Base-by-base conservation (phyloP, 305 asterid genomes). In the Nicotiana rustica region DNA sequence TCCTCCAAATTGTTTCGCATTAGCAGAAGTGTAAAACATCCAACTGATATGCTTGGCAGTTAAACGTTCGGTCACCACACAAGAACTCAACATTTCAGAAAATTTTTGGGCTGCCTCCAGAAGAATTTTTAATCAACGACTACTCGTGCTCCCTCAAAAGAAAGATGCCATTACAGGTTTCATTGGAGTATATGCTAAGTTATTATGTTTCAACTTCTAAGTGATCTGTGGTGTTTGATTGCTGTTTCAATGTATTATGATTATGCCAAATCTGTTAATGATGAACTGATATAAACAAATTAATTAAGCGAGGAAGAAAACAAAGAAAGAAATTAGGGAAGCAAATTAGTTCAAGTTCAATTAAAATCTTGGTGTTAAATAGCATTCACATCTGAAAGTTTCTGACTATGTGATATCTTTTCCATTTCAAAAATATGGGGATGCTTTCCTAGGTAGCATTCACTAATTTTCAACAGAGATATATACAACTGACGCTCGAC, bases 121-220 rank as follows among this genome's bases (percentile, higher is more conserved):
- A 95, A 84, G 99, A 95, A 81, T 95, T 94, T 86, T 97, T 95
- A 82, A 88, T 95, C 85, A 92, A 90, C 35, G 98, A 95, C 88
- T 95, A 88, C 85, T 88, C 98, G 6, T 95, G 99, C 88, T 95
- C 98, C 64, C 86, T 95, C 55, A 95, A 85, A 87, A 90, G 98
- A 82, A 95, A 90, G 88, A 84, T 95, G 94, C 99, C 99, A 0
- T 86, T 93, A 59, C 99, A 93, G 98, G 99, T 95, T 84, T 56
- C 56, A 13, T 10, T 5, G 17, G 31, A 29, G 65, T 36, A 57
- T 75, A 38, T 13, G 62, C 68, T 67, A n/a, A 12, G 29, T 62
- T 82, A 10, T 59, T 67, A 25, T 10, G 44, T 49, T 49, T 75
- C 29, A 75, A 13, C 64, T 52, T 69, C 62, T 31, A 10, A 67